Base-by-base conservation (phyloP, 768 basidiomycete genomes). In the Clavulina sp. region DNA sequence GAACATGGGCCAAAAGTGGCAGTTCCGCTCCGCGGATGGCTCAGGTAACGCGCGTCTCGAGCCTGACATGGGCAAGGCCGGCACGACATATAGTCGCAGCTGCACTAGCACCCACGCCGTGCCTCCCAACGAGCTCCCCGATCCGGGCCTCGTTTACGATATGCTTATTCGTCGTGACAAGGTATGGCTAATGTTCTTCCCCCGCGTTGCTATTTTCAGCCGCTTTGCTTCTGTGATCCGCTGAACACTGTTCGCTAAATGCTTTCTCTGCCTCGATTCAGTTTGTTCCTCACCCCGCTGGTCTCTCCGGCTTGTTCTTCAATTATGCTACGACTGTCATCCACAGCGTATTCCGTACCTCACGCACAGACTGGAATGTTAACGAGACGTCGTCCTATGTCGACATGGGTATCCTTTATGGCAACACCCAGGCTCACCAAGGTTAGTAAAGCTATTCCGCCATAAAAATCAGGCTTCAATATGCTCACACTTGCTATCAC, bases 241-340 rank as follows among this genome's bases (percentile, higher is more conserved):
- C 70, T 89, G 21, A 73, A 87, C n/a, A 62, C 86, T n/a, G 88
- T 88, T 71, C 84, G 72, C 60, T 73, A 86, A 19, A 89, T 88
- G 55, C 86, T 57, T 49, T 54, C 54, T 47, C 30, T 43, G 43
- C 43, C 28, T 52, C 13, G 5, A 32, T 9, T 30, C 16, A 56
- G 55, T 30, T 52, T 34, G 24, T 5, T 7, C 47, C 55, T 1
- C 55, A 56, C 31, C 55, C 55, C 18, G 56, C 55, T n/a, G 55
- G 55, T 26, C 47, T 54, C 21, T 51, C 49, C 16, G 47, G 55
- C 23, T 23, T 56, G n/a, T 26, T 56, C 23, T 56, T 56, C 43
- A 46, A 46, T 26, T 46, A 16, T 46, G 43, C 43, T 13, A 54
- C 65, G 83, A 19, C 81, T 85, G 65, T 85, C 43, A 46, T 46